Evolutionary conservation across 768 basidiomycete species (phyloP), one percentile per base, ranked within the genome.

Genomic region (Peribolospora baueri): DNA sequence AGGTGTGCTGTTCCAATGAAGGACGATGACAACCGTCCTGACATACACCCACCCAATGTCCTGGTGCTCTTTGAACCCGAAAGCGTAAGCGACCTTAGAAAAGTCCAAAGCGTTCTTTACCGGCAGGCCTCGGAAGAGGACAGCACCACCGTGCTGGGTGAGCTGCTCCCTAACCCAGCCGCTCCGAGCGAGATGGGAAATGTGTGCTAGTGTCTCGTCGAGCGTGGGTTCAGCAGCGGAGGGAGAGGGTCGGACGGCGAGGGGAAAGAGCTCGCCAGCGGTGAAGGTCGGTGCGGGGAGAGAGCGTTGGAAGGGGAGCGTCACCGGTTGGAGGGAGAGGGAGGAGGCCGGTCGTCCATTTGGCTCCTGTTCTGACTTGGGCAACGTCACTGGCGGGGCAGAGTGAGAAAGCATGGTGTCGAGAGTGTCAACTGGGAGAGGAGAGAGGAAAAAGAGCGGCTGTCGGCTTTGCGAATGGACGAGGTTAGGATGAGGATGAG

Each of bases 101-200:
- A 57, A 54, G 48, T 54, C 56, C 13, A 50, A 48, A 1, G 56
- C 48, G 4, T n/a, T 25, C 43, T 13, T 4, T 2, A 49, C 56
- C 6, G 48, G 56, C 39, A 52, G 46, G 10, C 46, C 45, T 11
- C 56, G 52, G 46, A 57, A 46, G 7, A 57, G 49, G 45, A 57
- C 37, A 2, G 56, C 56, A 2, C 56, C 56, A 5, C 52, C 52
- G 25, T 51, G 48, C 38, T 11, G 38, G 2, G 46, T 53, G 4
- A 54, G 45, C 1, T 53, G 49, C 14, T 46, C 46, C 8, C 40
- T 42, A 25, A 57, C 14, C 1, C 3, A 38, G 48, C 36, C 52
- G 1, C n/a, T 2, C 7, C 11, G 8, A 1, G 13, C 56, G 13
- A 56, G 43, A 3, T 46, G 3, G 2, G 48, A 41, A 48, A 56